Evolutionary conservation across 768 basidiomycete genomes (phyloP).

Genomic region (Kwoniella mangroviensis): DNA sequence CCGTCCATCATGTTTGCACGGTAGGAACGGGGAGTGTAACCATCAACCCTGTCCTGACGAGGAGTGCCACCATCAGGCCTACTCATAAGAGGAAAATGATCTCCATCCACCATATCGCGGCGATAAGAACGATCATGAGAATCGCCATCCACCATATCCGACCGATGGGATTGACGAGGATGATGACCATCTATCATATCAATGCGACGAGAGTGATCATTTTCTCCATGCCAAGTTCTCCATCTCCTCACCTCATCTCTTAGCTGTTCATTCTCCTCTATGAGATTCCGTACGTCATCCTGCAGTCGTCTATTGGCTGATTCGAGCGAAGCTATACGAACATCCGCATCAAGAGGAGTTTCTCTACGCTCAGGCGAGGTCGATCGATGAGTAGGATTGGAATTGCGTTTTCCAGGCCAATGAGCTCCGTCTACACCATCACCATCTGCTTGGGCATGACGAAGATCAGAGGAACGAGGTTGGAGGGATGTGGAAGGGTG

Average conservation of each 20-base stretch:
- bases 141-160: background rate
- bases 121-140: background rate
- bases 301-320: constrained; percentile 38
- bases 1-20: background rate
- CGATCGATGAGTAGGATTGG: background rate
- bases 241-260: constrained; percentile 32
- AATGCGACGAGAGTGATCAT: background rate
- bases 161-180: background rate
- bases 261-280: constrained; percentile 37
- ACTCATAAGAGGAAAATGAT: background rate
- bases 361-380: constrained; percentile 26
- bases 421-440: background rate
- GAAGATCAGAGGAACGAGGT: constrained; percentile 14
- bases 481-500: constrained; percentile 11
- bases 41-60: too few relatives aligned
- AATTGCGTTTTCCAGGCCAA: constrained; percentile 3
- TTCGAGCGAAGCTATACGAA: constrained; percentile 36
- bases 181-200: constrained; percentile 10
- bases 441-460: background rate
- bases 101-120: background rate
- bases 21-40: background rate
- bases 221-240: constrained; percentile 24
- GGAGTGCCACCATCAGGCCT: background rate
- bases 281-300: constrained; percentile 29
- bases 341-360: constrained; percentile 22